Conservation (phyloP, 768 basidiomycete genomes). For the Phlebiopsis flavidoalba region DNA sequence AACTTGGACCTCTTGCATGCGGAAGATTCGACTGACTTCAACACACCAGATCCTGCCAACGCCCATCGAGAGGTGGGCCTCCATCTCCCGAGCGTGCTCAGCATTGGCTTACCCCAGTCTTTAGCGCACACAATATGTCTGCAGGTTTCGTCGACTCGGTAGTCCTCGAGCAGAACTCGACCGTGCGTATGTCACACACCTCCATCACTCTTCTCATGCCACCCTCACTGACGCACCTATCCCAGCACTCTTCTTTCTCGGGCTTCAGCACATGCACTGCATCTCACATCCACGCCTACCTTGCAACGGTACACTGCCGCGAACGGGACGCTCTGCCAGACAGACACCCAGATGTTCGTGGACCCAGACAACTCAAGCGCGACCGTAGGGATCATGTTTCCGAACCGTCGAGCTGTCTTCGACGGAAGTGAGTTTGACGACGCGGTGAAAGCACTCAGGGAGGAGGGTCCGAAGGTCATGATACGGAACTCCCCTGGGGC, state of each 20-base stretch:
- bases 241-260: slow-evolving; percentile 3
- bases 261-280: slow-evolving; percentile 29
- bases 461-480: background rate
- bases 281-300: slow-evolving; percentile 33
- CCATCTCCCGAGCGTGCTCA: background rate
- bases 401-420: background rate
- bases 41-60: background rate
- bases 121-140: background rate
- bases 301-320: slow-evolving; percentile 36
- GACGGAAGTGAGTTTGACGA: background rate
- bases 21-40: background rate
- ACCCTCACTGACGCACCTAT: background rate
- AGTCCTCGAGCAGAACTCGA: background rate
- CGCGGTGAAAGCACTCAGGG: background rate
- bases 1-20: background rate
- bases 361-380: background rate
- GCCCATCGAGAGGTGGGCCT: background rate
- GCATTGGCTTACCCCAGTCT: background rate
- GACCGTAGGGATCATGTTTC: background rate
- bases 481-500: too few relatives aligned
- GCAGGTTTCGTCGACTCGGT: background rate
- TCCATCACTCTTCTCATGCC: background rate
- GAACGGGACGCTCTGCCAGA: slow-evolving; percentile 34
- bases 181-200: background rate
- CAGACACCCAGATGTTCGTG: background rate